Conservation (phyloP, 352 stramenopile genomes). For the Globisporangium sylvaticum region DNA sequence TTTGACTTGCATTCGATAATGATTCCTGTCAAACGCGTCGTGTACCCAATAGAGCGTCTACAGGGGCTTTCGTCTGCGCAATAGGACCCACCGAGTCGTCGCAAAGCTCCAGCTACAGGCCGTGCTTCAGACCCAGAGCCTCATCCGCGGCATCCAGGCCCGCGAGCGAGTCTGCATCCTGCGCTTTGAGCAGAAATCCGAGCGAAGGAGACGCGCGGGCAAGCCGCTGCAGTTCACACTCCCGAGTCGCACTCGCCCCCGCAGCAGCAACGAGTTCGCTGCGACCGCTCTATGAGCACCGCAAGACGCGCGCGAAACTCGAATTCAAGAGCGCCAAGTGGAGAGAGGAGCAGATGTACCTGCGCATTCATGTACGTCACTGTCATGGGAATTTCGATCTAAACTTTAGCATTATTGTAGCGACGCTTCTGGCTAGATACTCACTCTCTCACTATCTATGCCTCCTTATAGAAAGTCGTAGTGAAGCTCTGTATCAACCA, state of each 20-base stretch:
- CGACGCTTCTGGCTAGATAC: not conserved
- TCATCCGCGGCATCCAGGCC: slow-evolving; percentile 52
- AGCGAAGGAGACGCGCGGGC: slow-evolving; percentile 26
- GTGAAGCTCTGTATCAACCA: slow-evolving; percentile 27
- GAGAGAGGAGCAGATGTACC: slow-evolving; percentile 42
- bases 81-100: slow-evolving; percentile 41
- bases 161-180: slow-evolving; percentile 47
- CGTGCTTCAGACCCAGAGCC: slow-evolving; percentile 48
- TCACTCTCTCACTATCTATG: not conserved
- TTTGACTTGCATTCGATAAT: not conserved
- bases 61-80: slow-evolving; percentile 40
- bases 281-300: slow-evolving; percentile 33
- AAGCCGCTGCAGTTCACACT: slow-evolving; percentile 41
- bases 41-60: slow-evolving; percentile 25
- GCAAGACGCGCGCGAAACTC: slow-evolving; percentile 28
- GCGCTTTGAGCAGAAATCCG: slow-evolving; percentile 46
- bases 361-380: slow-evolving; percentile 41
- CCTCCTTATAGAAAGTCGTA: slow-evolving; percentile 26
- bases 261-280: slow-evolving; percentile 22
- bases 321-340: slow-evolving; percentile 43
- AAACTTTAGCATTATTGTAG: not conserved
- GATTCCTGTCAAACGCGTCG: not conserved
- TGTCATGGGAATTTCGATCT: slow-evolving; percentile 6
- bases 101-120: slow-evolving; percentile 32
- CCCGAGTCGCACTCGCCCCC: slow-evolving; percentile 22